Conservation (phyloP, 2,329 filamentous ascomycete species). For the Talaromyces funiculosus region DNA sequence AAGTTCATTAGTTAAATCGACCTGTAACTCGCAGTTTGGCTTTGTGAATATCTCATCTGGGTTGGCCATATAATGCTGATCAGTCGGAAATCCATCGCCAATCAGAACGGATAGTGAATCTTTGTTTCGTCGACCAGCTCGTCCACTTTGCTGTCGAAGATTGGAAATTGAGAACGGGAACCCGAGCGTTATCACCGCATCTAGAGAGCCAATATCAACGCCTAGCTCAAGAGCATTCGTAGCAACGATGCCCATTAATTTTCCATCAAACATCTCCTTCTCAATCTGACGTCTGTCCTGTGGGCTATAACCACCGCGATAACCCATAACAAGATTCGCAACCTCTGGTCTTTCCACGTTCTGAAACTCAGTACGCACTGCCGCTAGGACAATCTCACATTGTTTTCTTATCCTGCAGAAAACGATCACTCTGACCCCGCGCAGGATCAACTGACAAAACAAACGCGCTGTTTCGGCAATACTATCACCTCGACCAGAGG, state of each 20-base stretch:
- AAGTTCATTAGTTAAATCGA: conserved; percentile 87
- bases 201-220: conserved; percentile 88
- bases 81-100: conserved; percentile 81
- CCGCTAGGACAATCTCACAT: conserved; percentile 76
- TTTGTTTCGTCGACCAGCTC: conserved; percentile 85
- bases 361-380: conserved; percentile 72
- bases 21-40: conserved; percentile 80
- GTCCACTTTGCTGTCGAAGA: conserved; percentile 85
- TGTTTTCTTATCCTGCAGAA: conserved; percentile 85
- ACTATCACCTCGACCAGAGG: conserved; percentile 76
- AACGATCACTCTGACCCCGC: conserved; percentile 85
- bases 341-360: conserved; percentile 69
- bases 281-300: conserved; percentile 86
- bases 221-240: conserved; percentile 90
- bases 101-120: conserved; percentile 88
- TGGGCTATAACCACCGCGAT: conserved; percentile 89
- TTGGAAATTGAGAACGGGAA: conserved; percentile 97
- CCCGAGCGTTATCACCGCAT: conserved; percentile 88
- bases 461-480: conserved; percentile 81
- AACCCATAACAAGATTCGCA: conserved; percentile 80
- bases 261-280: conserved; percentile 93
- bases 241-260: conserved; percentile 84
- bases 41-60: conserved; percentile 87
- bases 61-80: conserved; percentile 96
- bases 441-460: conserved; percentile 81